Conservation (phyloP, 2,329 filamentous ascomycete genomes). For the Aphanocladium album region DNA sequence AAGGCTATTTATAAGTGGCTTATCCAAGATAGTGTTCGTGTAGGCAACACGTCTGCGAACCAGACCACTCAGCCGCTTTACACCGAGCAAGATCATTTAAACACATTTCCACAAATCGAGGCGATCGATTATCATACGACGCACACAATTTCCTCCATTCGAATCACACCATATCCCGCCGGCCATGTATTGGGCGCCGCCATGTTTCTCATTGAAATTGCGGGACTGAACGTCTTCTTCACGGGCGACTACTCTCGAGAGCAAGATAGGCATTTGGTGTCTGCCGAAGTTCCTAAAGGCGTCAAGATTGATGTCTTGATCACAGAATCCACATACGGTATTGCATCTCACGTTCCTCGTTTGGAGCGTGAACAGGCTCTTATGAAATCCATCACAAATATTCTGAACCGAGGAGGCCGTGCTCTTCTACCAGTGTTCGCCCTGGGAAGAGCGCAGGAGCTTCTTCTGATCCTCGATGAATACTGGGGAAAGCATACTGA, state of each 20-base stretch:
- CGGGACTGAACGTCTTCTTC: constrained; percentile 93
- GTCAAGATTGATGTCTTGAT: constrained; percentile 95
- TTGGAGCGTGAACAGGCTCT: constrained; percentile 86
- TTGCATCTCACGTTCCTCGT: constrained; percentile 86
- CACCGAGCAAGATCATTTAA: constrained; percentile 90
- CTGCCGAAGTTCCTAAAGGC: constrained; percentile 80
- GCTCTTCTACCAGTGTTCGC: constrained; percentile 95
- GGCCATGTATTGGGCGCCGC: constrained; percentile 97
- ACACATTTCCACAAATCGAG: constrained; percentile 90
- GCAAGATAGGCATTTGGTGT: constrained; percentile 91
- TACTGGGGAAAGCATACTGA: constrained; percentile 91
- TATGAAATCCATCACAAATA: constrained; percentile 90
- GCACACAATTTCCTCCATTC: constrained; percentile 92
- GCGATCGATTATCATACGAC: constrained; percentile 98
- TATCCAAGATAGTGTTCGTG: constrained; percentile 92
- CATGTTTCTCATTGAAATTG: constrained; percentile 98
- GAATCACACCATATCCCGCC: constrained; percentile 93
- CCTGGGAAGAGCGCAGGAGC: constrained; percentile 85
- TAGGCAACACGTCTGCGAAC: constrained; percentile 66
- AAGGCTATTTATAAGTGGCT: constrained; percentile 99
- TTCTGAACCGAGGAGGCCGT: constrained; percentile 85
- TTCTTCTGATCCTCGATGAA: constrained; percentile 91
- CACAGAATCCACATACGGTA: constrained; percentile 95
- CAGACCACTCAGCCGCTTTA: constrained; percentile 72
- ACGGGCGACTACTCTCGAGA: constrained; percentile 97